phyloP scores from a whole-genome alignment of 495 filamentous ascomycete genomes.

The Bacidia gigantensis region DNA sequence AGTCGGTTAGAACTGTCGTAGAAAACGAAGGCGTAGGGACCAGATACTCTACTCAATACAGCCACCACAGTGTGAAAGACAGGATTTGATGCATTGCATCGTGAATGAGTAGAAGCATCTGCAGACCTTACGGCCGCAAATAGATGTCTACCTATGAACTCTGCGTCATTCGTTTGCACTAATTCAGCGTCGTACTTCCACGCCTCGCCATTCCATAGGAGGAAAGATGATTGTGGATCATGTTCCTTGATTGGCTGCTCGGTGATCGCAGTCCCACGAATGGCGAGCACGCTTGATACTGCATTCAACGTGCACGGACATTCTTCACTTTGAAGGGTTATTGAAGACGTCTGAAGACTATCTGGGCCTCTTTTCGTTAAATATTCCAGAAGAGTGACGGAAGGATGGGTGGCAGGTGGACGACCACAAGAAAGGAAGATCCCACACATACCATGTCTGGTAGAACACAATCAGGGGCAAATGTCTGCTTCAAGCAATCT shows the following conservation, averaged over 20 bases:
- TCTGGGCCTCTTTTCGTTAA: conserved; percentile 46
- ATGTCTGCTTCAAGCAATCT: too few relatives aligned
- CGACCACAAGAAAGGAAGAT: conserved; percentile 45
- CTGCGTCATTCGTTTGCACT: conserved; percentile 62
- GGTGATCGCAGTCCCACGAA: conserved; percentile 60
- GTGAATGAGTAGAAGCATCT: conserved; percentile 13
- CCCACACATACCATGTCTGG: conserved; percentile 40
- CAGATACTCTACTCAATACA: conserved; percentile 47
- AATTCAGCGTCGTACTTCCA: conserved; percentile 53
- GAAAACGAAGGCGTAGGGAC: conserved; percentile 87
- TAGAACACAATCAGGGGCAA: too few relatives aligned
- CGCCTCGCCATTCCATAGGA: conserved; percentile 99
- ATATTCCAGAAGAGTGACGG: conserved; percentile 27
- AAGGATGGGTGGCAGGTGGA: conserved; percentile 22
- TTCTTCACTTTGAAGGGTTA: conserved; percentile 7
- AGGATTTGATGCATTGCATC: too few relatives aligned
- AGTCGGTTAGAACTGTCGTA: conserved; percentile 47
- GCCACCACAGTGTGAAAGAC: conserved; percentile 13
- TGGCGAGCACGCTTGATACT: conserved; percentile 70
- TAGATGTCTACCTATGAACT: conserved; percentile 53
- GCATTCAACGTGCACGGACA: conserved; percentile 37
- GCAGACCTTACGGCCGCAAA: conserved; percentile 17
- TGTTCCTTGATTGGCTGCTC: conserved; percentile 58
- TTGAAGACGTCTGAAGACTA: conserved; percentile 1
- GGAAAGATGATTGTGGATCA: conserved; percentile 39